phyloP scores from a whole-genome alignment of 164 flowering plant species.

The Kingdonia uniflora region DNA sequence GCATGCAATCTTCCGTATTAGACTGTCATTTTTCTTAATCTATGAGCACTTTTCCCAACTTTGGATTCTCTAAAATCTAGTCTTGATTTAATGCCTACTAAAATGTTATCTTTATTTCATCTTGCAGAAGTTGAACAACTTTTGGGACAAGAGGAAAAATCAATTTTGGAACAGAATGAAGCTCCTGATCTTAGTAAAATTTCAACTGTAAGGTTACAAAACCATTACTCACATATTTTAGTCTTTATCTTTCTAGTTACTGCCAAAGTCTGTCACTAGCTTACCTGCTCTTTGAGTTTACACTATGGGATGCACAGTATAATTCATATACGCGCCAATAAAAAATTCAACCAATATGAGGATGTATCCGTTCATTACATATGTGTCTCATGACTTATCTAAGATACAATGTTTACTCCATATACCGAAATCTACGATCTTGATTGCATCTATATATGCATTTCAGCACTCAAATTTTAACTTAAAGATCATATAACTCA shows the following conservation, averaged over 20 bases:
- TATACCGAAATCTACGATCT: no score
- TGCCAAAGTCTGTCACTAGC: background rate
- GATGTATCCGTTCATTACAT: no score
- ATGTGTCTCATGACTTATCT: no score
- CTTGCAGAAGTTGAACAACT: constrained; percentile 73
- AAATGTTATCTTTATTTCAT: constrained; percentile 2
- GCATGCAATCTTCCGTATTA: no score
- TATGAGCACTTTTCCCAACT: no score
- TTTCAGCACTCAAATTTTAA: no score
- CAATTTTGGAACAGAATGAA: constrained; percentile 48
- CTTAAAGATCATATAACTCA: background rate
- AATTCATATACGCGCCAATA: no score
- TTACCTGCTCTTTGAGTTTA: background rate
- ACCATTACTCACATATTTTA: background rate
- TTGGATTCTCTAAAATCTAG: no score
- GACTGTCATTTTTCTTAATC: no score
- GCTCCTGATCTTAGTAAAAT: constrained; percentile 47
- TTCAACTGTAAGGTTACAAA: constrained; percentile 49
- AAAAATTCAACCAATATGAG: no score
- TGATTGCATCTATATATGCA: no score
- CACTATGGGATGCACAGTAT: background rate
- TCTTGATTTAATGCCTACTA: background rate
- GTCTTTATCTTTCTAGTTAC: background rate
- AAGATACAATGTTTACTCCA: no score
- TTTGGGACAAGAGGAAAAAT: constrained; percentile 62